These are phyloP conservation scores for Nakazawaea holstii DNA, from an alignment of 805 yeast species.

Conservation along the genomic window DNA sequence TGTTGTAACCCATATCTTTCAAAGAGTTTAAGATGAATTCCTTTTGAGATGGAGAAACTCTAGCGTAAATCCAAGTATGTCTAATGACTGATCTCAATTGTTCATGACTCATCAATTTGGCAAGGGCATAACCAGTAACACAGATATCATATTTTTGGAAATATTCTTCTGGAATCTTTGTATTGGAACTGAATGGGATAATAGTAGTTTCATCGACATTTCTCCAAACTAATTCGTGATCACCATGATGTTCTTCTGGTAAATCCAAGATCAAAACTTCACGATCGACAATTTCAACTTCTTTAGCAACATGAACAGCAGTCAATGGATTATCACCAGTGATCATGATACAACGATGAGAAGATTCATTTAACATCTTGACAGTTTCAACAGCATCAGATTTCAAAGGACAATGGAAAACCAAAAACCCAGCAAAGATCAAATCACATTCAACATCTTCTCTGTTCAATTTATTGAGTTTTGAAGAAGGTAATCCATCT, in stretches of 20 bases:
- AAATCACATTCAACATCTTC: constrained; percentile 71
- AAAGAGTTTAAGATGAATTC: constrained; percentile 81
- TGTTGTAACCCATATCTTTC: constrained; percentile 84
- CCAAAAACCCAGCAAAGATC: constrained; percentile 85
- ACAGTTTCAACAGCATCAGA: constrained; percentile 88
- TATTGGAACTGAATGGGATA: constrained; percentile 60
- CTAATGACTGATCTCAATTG: constrained; percentile 72
- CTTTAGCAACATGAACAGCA: constrained; percentile 95
- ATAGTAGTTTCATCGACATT: constrained; percentile 71
- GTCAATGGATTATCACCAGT: constrained; percentile 99
- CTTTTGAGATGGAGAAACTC: constrained; percentile 95
- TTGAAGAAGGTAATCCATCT: constrained; percentile 38
- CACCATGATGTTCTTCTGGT: constrained; percentile 63
- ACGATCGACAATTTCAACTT: constrained; percentile 81
- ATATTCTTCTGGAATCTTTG: constrained; percentile 47
- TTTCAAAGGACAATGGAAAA: constrained; percentile 96
- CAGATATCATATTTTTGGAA: constrained; percentile 78
- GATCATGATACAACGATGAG: constrained; percentile 95
- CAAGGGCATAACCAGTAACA: constrained; percentile 87
- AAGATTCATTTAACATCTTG: constrained; percentile 87
- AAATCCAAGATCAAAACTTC: constrained; percentile 83
- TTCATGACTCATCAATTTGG: constrained; percentile 55
- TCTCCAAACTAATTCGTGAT: constrained; percentile 72
- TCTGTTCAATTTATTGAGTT: constrained; percentile 60
- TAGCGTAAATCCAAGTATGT: constrained; percentile 95